Conservation (phyloP, 306 rosid genomes). For the Rosa persica region DNA sequence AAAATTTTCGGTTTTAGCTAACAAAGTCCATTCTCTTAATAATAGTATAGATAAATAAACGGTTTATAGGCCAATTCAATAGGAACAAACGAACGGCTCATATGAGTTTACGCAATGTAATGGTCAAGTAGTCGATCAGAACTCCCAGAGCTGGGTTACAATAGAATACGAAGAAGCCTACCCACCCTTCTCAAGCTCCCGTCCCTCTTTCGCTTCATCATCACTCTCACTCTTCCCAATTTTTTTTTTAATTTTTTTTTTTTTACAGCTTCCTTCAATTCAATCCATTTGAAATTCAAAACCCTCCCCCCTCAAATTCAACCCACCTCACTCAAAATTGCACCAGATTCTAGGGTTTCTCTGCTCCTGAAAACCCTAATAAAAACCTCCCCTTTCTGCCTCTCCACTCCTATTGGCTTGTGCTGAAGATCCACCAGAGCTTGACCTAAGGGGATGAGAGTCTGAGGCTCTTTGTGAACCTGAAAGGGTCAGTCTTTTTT, state of each 20-base stretch:
- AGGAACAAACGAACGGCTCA: not conserved
- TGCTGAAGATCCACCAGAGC: slow-evolving; percentile 25
- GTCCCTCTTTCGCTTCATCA: slow-evolving; percentile 16
- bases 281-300: slow-evolving; percentile 3
- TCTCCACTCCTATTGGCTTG: not conserved
- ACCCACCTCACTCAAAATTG: not conserved
- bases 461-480: not conserved
- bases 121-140: slow-evolving; percentile 18
- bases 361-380: slow-evolving; percentile 27
- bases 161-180: slow-evolving; percentile 36
- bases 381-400: not conserved
- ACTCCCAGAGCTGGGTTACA: slow-evolving; percentile 13
- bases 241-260: not conserved
- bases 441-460: not conserved
- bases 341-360: slow-evolving; percentile 35
- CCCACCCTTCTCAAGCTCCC: slow-evolving; percentile 31
- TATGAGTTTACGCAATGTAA: not conserved
- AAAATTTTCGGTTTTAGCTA: too few relatives aligned
- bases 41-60: too few relatives aligned
- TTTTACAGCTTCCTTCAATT: not conserved
- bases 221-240: not conserved
- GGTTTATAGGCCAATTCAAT: not conserved
- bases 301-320: slow-evolving; percentile 12
- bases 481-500: slow-evolving; percentile 25
- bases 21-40: too few relatives aligned